A percentile compares a stretch with the other conserved stretches of the same genome.
Conservation (phyloP, 2,329 filamentous ascomycete species). For the Colletotrichum tropicale region DNA sequence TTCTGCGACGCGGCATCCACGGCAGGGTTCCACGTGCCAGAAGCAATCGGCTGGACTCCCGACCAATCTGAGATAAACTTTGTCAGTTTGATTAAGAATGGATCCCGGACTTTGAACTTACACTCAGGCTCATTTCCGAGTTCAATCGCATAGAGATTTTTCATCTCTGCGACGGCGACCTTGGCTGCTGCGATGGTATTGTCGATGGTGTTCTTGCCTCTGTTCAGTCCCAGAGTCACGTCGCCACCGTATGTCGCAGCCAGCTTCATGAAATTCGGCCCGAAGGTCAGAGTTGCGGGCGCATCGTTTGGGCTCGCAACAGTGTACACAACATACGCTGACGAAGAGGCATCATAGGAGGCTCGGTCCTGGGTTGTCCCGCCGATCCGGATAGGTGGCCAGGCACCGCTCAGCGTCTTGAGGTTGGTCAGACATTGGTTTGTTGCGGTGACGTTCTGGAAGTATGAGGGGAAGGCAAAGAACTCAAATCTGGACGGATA, state of each 20-base stretch:
- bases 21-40: conserved; percentile 38
- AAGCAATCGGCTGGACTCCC: conserved; percentile 41
- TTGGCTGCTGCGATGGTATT: conserved; percentile 59
- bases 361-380: conserved; percentile 64
- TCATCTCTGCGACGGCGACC: conserved; percentile 45
- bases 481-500: conserved; percentile 52
- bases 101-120: conserved; percentile 28
- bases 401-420: conserved; percentile 51
- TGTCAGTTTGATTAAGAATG: background rate
- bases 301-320: conserved; percentile 53
- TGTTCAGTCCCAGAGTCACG: conserved; percentile 58
- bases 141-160: conserved; percentile 58
- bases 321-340: conserved; percentile 53
- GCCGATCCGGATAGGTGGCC: conserved; percentile 61
- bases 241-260: conserved; percentile 52
- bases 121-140: conserved; percentile 64
- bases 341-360: conserved; percentile 48
- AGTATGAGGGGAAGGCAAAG: conserved; percentile 60
- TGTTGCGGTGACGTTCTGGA: conserved; percentile 55
- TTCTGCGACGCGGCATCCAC: conserved; percentile 43
- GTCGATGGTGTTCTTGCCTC: conserved; percentile 54
- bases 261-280: conserved; percentile 54
- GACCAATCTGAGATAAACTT: conserved; percentile 32
- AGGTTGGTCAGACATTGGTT: conserved; percentile 56
- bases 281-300: conserved; percentile 54